Base-by-base conservation (phyloP, 345 rosid species). In the Stellera chamaejasme region DNA sequence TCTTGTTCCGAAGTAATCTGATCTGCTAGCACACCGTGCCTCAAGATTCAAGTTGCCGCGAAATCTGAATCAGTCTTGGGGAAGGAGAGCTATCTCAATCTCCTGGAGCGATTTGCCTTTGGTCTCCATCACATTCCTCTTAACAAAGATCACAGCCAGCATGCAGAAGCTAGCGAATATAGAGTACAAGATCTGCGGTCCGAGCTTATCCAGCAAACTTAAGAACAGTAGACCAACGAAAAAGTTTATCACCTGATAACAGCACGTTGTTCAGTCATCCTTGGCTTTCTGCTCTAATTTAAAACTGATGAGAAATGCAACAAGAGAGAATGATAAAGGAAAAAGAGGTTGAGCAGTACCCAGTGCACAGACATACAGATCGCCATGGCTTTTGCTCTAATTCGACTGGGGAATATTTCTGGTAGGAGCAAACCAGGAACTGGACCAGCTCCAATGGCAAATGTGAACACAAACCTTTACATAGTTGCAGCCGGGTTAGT, bases 71-170 rank as follows among this genome's bases (percentile, higher is more conserved):
- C 39, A 84, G 23, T 72, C 74, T 43, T 54, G 90, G 0, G 85
- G 76, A 26, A 93, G 88, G 65, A 93, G 92, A 32, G 99, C 88
- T 46, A 93, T 87, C 84, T 93, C 97, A 13, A 93, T 93, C 75
- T 93, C 99, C 69, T 87, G 97, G 61, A 89, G 99, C 27, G 99
- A 82, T 67, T 84, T 93, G 19, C 99, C 99, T 79, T 89, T 93
- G 16, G 99, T 93, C 73, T 93, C 97, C 66, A 87, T 71, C 6
- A 87, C 96, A 48, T 93, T 87, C 61, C 82, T 69, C 66, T 76
- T 87, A 46, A 93, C 99, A 51, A 89, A 93, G 60, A 68, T 75
- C 63, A 87, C 97, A 12, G 90, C 99, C 72, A 80, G 61, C 59
- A 87, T 54, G 81, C 99, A 93, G 70, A 89, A 74, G 50, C 88